These are phyloP conservation scores for Suillus subalutaceus DNA, from an alignment of 768 basidiomycete genomes.

Conservation along the genomic window DNA sequence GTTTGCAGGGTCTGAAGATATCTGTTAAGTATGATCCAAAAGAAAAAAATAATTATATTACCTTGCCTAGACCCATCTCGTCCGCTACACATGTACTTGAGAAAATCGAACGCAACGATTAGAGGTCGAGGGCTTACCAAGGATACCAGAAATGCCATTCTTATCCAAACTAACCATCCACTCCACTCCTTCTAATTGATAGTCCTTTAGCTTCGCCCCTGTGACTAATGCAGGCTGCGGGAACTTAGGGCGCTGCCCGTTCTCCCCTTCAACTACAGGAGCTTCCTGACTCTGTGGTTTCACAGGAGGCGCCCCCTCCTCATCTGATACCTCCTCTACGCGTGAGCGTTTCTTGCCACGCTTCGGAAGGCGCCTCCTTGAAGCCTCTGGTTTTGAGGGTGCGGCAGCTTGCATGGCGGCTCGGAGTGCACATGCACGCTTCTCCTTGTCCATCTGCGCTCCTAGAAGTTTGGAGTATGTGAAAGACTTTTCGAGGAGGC, in stretches of 20 bases:
- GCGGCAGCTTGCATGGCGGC: constrained; percentile 29
- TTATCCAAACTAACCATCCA: constrained; percentile 92
- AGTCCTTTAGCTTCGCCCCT: constrained; percentile 83
- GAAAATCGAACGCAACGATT: constrained; percentile 17
- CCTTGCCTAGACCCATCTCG: constrained; percentile 94
- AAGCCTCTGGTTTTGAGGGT: constrained; percentile 10
- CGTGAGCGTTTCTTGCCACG: constrained; percentile 16
- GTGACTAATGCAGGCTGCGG: constrained; percentile 81
- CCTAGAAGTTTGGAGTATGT: constrained; percentile 75
- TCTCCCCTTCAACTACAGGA: not conserved
- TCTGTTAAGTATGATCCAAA: constrained; percentile 14
- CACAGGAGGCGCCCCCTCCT: constrained; percentile 26
- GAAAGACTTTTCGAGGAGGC: constrained; percentile 74
- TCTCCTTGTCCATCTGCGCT: constrained; percentile 70
- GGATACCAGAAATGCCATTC: constrained; percentile 81
- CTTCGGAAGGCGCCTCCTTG: constrained; percentile 11
- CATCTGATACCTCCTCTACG: constrained; percentile 7
- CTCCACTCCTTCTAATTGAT: constrained; percentile 92
- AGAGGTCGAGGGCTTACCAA: constrained; percentile 50
- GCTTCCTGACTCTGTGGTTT: not conserved
- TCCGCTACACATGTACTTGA: constrained; percentile 57
- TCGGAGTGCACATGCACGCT: constrained; percentile 34
- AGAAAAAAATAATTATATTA: constrained; percentile 28
- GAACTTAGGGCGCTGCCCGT: constrained; percentile 42
- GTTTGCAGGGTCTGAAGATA: constrained; percentile 82